Conservation (phyloP, 805 yeast genomes). For the Ogataea parapolymorpha region DNA sequence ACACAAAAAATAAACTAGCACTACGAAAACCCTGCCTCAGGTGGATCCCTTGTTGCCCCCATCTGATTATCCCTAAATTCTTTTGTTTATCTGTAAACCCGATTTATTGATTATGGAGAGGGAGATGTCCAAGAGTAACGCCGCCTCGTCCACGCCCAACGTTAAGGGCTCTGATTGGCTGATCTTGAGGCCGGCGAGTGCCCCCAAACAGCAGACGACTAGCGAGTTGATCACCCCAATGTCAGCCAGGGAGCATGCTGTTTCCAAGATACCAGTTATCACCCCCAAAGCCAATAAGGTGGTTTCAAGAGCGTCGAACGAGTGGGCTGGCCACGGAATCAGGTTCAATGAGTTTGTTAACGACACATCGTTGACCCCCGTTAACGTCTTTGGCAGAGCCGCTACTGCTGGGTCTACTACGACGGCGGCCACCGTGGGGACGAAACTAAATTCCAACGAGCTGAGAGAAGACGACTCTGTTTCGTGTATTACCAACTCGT, state of each 20-base stretch:
- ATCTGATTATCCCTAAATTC: background rate
- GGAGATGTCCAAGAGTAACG: background rate
- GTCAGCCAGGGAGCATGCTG: slow-evolving; percentile 2
- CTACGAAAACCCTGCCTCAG: background rate
- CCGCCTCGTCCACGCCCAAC: slow-evolving; percentile 1
- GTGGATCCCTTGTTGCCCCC: slow-evolving; percentile 1
- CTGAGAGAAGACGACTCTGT: slow-evolving; percentile 15
- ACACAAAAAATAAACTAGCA: background rate
- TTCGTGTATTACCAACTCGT: slow-evolving; percentile 20
- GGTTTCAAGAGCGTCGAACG: slow-evolving; percentile 11
- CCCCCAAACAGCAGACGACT: background rate
- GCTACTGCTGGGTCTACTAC: slow-evolving; percentile 17
- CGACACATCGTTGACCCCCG: slow-evolving; percentile 16
- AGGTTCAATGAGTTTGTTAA: slow-evolving; percentile 14
- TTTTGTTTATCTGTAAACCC: background rate
- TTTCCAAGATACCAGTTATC: slow-evolving; percentile 9
- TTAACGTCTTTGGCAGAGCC: slow-evolving; percentile 9
- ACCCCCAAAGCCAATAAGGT: slow-evolving; percentile 22
- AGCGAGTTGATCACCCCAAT: slow-evolving; percentile 13
- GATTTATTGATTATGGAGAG: background rate
- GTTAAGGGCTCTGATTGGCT: background rate
- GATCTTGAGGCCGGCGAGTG: slow-evolving; percentile 1
- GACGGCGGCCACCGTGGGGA: slow-evolving; percentile 15
- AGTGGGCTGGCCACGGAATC: slow-evolving; percentile 9
- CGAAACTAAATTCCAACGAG: slow-evolving; percentile 14